Evolutionary conservation across 306 rosid species (phyloP).

Genomic region (Fragaria ananassa): DNA sequence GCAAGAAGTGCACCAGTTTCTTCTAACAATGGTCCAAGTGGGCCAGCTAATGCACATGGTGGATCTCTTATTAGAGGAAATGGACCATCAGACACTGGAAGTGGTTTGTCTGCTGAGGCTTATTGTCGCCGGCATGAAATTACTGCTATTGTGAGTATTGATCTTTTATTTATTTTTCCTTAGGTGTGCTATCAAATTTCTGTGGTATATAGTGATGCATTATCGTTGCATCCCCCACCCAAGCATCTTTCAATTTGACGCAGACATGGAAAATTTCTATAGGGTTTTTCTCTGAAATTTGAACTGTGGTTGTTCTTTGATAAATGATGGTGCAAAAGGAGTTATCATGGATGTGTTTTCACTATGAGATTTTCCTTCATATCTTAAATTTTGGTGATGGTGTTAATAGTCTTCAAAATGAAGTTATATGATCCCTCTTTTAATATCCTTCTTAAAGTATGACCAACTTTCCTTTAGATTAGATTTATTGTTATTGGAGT

Average conservation of each 20-base stretch:
- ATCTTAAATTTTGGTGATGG: not conserved
- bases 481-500: too few species aligned
- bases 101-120: slow-evolving; percentile 64
- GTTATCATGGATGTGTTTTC: not conserved
- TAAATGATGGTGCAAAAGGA: not conserved
- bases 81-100: slow-evolving; percentile 59
- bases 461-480: not conserved
- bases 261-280: not conserved
- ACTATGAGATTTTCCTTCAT: not conserved
- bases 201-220: not conserved
- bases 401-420: not conserved
- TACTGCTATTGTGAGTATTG: slow-evolving; percentile 61
- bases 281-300: not conserved
- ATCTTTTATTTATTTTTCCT: not conserved
- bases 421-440: not conserved
- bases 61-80: slow-evolving; percentile 44
- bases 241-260: not conserved
- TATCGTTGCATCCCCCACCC: not conserved
- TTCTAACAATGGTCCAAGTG: slow-evolving; percentile 48
- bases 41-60: slow-evolving; percentile 41
- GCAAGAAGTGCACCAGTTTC: slow-evolving; percentile 42
- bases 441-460: not conserved
- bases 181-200: not conserved
- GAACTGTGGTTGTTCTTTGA: not conserved
- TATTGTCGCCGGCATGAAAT: slow-evolving; percentile 89